These are phyloP conservation scores for Fomitopsis pulvina DNA, from an alignment of 768 basidiomycete species.

Conservation along the genomic window DNA sequence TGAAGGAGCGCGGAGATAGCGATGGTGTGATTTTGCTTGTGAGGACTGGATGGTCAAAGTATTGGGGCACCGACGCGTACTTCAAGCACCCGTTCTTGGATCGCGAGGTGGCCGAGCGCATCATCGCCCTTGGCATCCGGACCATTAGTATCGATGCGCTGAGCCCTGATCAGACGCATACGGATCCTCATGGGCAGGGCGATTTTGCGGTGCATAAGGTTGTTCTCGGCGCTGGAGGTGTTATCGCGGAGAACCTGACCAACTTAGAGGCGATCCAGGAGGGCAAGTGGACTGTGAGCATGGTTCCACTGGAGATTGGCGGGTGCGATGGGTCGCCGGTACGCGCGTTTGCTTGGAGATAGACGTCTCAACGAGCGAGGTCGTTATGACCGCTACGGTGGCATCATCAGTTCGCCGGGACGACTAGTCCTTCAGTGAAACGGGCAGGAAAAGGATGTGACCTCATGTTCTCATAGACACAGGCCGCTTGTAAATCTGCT, in stretches of 20 bases:
- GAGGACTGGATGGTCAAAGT: constrained; percentile 53
- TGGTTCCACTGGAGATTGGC: constrained; percentile 51
- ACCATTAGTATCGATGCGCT: constrained; percentile 59
- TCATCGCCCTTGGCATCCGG: constrained; percentile 45
- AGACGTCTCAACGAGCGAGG: too few species aligned
- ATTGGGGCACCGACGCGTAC: constrained; percentile 46
- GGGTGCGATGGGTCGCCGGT: constrained; percentile 63
- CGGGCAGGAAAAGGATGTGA: too few species aligned
- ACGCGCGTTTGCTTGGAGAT: constrained; percentile 53
- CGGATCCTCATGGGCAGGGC: constrained; percentile 13
- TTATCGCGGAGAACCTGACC: constrained; percentile 68
- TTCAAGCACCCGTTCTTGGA: constrained; percentile 59
- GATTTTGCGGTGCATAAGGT: constrained; percentile 42
- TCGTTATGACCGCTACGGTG: too few species aligned
- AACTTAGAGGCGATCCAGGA: constrained; percentile 39
- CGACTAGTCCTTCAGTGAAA: too few species aligned
- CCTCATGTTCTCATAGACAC: too few species aligned
- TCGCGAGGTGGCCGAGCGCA: constrained; percentile 40
- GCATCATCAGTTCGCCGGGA: too few species aligned
- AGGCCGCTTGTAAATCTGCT: too few species aligned
- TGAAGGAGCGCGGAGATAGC: constrained; percentile 17
- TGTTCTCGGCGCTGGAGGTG: constrained; percentile 49
- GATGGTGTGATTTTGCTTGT: constrained; percentile 44
- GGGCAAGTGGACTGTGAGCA: constrained; percentile 38
- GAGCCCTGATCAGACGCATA: constrained; percentile 47